Evolutionary conservation across 2,329 filamentous ascomycete species (phyloP).

Genomic region (Arthrinium phaeospermum): DNA sequence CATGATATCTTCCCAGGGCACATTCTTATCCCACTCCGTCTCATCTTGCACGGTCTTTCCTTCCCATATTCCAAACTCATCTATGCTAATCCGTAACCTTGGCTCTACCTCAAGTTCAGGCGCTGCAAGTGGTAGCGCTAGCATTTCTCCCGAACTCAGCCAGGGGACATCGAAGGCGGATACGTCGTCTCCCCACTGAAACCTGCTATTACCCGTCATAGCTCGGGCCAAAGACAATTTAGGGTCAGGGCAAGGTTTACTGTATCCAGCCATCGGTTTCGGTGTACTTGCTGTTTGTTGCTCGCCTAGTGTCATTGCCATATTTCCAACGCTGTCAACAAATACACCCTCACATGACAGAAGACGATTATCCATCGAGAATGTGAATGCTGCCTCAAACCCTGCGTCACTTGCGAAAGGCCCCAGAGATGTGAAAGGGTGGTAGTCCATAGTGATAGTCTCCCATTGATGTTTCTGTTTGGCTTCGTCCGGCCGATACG

Average conservation of each 20-base stretch:
- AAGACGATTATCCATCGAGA: not conserved
- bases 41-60: no score
- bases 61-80: no score
- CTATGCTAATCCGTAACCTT: no score
- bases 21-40: no score
- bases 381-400: not conserved
- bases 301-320: not conserved
- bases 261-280: not conserved
- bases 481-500: no score
- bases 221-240: not conserved
- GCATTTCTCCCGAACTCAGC: not conserved
- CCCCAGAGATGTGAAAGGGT: not conserved
- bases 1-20: no score
- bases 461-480: no score
- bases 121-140: no score
- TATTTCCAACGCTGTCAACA: not conserved
- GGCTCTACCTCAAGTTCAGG: no score
- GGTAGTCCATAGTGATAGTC: not conserved
- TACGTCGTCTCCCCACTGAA: not conserved
- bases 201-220: not conserved
- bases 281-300: not conserved
- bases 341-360: not conserved
- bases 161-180: not conserved
- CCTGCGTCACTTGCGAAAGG: not conserved
- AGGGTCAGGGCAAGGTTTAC: not conserved